phyloP scores from a whole-genome alignment of 2,329 filamentous ascomycete species.

The Aulographum hederae region DNA sequence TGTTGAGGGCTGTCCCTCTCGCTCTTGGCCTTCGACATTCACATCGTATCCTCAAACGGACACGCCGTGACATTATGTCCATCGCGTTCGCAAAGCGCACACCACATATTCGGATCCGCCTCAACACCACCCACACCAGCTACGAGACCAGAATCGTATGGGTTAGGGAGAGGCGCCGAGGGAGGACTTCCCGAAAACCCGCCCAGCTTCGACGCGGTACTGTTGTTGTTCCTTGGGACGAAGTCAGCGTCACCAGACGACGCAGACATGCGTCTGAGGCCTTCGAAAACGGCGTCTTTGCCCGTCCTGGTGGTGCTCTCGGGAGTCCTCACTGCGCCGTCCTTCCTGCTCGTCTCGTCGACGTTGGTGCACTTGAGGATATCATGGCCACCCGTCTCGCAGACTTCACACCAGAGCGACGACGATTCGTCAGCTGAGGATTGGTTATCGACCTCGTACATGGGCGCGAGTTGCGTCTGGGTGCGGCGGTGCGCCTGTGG shows the following conservation, averaged over 20 bases:
- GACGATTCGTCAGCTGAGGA: slow-evolving; percentile 38
- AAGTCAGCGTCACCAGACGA: slow-evolving; percentile 1
- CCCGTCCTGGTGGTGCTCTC: background rate
- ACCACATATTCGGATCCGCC: slow-evolving; percentile 75
- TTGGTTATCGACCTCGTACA: slow-evolving; percentile 48
- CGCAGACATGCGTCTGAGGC: slow-evolving; percentile 2
- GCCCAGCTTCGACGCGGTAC: slow-evolving; percentile 1
- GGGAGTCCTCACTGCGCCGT: slow-evolving; percentile 1
- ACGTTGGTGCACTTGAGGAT: slow-evolving; percentile 89
- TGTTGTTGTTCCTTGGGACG: background rate
- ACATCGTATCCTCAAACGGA: slow-evolving; percentile 79
- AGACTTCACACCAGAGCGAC: slow-evolving; percentile 87
- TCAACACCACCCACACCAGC: slow-evolving; percentile 13
- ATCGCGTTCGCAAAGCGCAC: slow-evolving; percentile 86
- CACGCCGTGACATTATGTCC: slow-evolving; percentile 94
- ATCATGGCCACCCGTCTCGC: slow-evolving; percentile 79
- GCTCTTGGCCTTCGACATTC: too few species aligned
- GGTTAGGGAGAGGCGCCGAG: slow-evolving; percentile 12
- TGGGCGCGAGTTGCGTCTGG: slow-evolving; percentile 37
- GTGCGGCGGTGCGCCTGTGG: slow-evolving; percentile 12
- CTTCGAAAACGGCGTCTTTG: background rate
- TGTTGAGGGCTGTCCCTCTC: too few species aligned
- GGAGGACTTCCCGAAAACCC: slow-evolving; percentile 4
- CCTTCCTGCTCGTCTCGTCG: slow-evolving; percentile 32
- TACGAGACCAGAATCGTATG: slow-evolving; percentile 14